Evolutionary conservation across 2,329 filamentous ascomycete species (phyloP), one percentile per base, ranked within the genome.

Genomic region (Berkeleyomyces rouxiae): DNA sequence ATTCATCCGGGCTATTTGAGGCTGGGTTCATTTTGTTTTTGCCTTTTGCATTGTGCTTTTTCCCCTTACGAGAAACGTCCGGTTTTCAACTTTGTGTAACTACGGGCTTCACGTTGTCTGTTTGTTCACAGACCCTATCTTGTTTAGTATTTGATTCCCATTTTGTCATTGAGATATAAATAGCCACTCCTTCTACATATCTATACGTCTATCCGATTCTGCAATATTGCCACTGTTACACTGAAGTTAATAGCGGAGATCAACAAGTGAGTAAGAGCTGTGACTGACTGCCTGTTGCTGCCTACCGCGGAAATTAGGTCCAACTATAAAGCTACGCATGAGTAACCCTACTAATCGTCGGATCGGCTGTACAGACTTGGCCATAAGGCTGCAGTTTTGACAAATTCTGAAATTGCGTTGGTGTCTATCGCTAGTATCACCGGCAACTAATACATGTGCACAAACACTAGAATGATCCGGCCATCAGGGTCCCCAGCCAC

Each of bases 91-190:
- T 23, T 23, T 23, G 23, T 23, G 23, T 23, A 23, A 23, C 23
- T 23, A 23, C 23, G 23, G 23, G 23, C 23, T 23, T 23, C 23
- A 23, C 23, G 23, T 23, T 23, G 23, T 23, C 23, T 23, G 23
- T 23, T 23, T 23, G 23, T 23, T 23, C 23, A 23, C 23, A 23
- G 23, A 23, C 23, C 23, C 23, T 23, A 23, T 23, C 23, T 23
- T 4, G 13, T 55, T 55, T n/a, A n/a, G 33, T 55, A 55, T 39
- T 55, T 72, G 70, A 82, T 61, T 82, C 82, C 80, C 60, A 72
- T 82, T 31, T 40, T 13, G 37, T 58, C 23, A 11, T n/a, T 43
- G 23, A 43, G 40, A 58, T 42, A 58, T 42, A 31, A 36, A 58
- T 58, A 58, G 3, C 7, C 11, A 13, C 10, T 58, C 23, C 33